These are phyloP conservation scores for Termitomyces sp. DNA, from an alignment of 1,284 basidiomycete genomes.

Conservation along the genomic window DNA sequence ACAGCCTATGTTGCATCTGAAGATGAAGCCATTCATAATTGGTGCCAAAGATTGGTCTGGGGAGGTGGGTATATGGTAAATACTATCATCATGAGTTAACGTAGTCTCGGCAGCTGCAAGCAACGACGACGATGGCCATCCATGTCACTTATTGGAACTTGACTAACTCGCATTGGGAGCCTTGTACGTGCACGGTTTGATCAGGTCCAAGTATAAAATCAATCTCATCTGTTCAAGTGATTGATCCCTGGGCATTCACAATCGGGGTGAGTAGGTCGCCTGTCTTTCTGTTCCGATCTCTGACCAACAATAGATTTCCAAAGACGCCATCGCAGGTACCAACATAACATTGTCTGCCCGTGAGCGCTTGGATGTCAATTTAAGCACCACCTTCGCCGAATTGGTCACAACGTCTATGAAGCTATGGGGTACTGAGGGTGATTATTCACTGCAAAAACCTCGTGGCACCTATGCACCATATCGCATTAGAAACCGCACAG, in stretches of 20 bases:
- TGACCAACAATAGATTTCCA: slow-evolving; percentile 40
- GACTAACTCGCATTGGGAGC: slow-evolving; percentile 98
- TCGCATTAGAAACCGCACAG: slow-evolving; percentile 88
- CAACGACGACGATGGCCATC: slow-evolving; percentile 74
- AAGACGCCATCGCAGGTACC: slow-evolving; percentile 53
- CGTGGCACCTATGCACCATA: slow-evolving; percentile 92
- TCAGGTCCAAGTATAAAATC: slow-evolving; percentile 8
- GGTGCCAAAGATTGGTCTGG: slow-evolving; percentile 91
- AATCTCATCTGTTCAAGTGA: slow-evolving; percentile 47
- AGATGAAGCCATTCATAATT: slow-evolving; percentile 82
- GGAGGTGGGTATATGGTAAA: slow-evolving; percentile 52
- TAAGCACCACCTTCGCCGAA: slow-evolving; percentile 91
- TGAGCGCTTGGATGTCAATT: slow-evolving; percentile 87
- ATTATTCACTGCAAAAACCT: slow-evolving; percentile 64
- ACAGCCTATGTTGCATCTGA: slow-evolving; percentile 89
- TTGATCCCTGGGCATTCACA: slow-evolving; percentile 95
- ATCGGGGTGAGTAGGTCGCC: slow-evolving; percentile 48
- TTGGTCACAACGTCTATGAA: slow-evolving; percentile 74
- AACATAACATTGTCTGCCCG: slow-evolving; percentile 68
- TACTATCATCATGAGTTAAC: slow-evolving; percentile 2
- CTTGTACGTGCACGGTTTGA: slow-evolving; percentile 35
- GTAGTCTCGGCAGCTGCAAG: slow-evolving; percentile 57
- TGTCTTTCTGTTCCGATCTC: slow-evolving; percentile 1
- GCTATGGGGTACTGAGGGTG: slow-evolving; percentile 72
- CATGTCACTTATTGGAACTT: slow-evolving; percentile 97